phyloP scores from a whole-genome alignment of 192 early-diverging fungal species.

The Obelidium mucronatum region DNA sequence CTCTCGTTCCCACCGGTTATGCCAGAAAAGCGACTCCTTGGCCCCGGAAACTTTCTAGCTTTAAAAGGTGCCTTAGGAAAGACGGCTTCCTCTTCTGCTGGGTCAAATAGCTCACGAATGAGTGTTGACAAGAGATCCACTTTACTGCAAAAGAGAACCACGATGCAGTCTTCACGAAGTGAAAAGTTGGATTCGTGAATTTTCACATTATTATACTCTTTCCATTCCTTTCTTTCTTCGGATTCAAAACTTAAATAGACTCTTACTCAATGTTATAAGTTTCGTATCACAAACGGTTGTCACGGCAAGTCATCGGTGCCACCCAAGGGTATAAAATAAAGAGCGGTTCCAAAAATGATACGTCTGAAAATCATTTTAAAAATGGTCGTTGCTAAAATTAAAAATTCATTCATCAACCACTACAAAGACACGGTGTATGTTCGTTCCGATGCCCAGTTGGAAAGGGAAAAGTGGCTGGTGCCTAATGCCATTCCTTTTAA shows the following conservation, averaged over 20 bases:
- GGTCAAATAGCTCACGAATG: neutral
- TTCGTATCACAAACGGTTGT: too few species aligned
- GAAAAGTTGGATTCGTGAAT: too few species aligned
- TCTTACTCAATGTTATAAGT: too few species aligned
- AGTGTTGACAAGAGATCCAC: constrained; percentile 1
- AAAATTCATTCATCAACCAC: constrained; percentile 15
- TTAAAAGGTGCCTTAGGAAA: neutral
- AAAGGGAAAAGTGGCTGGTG: constrained; percentile 57
- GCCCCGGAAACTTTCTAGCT: neutral
- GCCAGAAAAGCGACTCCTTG: neutral
- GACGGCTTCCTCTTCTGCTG: neutral
- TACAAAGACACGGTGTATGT: constrained; percentile 59
- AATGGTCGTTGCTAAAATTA: neutral
- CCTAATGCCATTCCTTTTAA: constrained; percentile 58
- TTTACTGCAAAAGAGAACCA: neutral
- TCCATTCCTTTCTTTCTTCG: too few species aligned
- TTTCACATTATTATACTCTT: too few species aligned
- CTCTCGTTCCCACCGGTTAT: neutral
- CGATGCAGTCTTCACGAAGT: too few species aligned
- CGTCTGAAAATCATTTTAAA: too few species aligned
- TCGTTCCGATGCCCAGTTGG: constrained; percentile 66
- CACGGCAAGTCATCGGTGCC: too few species aligned
- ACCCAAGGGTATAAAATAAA: too few species aligned
- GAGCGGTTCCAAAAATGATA: too few species aligned
- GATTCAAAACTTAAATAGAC: too few species aligned